These are phyloP conservation scores for Pseudofabraea citricarpa DNA, from an alignment of 2,329 filamentous ascomycete genomes.

Conservation along the genomic window DNA sequence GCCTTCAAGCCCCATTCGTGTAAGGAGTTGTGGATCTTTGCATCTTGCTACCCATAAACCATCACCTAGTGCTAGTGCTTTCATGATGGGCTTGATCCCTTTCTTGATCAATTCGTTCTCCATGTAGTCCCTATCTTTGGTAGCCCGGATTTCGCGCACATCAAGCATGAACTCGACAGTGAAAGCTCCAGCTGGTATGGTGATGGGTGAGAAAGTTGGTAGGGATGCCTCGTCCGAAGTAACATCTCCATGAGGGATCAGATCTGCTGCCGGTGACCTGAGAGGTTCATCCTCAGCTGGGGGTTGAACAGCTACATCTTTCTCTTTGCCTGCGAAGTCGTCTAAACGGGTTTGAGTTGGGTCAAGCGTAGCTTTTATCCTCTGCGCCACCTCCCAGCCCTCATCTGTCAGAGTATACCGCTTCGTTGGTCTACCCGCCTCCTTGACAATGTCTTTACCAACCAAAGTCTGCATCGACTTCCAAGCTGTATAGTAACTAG, in stretches of 20 bases:
- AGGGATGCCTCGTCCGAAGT: constrained; percentile 16
- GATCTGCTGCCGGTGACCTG: not conserved
- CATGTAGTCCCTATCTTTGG: constrained; percentile 72
- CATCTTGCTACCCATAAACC: constrained; percentile 75
- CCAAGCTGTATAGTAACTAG: constrained; percentile 75
- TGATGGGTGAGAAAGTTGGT: constrained; percentile 50
- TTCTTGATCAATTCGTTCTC: constrained; percentile 64
- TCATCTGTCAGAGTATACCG: constrained; percentile 71
- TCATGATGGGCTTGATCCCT: constrained; percentile 61
- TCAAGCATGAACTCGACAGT: constrained; percentile 71
- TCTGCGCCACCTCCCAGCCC: constrained; percentile 68
- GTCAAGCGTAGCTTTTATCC: constrained; percentile 48
- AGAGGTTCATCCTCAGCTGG: not conserved
- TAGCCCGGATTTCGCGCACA: constrained; percentile 67
- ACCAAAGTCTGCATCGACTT: constrained; percentile 74
- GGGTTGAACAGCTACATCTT: constrained; percentile 1
- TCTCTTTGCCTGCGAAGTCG: constrained; percentile 4
- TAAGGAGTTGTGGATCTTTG: constrained; percentile 51
- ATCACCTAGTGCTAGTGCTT: constrained; percentile 68
- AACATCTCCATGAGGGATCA: constrained; percentile 20
- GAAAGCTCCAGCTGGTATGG: constrained; percentile 60
- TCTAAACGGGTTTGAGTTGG: constrained; percentile 13
- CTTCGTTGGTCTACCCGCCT: constrained; percentile 62
- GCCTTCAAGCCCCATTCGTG: constrained; percentile 53
- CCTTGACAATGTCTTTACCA: constrained; percentile 69